These are phyloP conservation scores for Forsythia suspensa DNA, from an alignment of 257 asterid species.

Conservation along the genomic window DNA sequence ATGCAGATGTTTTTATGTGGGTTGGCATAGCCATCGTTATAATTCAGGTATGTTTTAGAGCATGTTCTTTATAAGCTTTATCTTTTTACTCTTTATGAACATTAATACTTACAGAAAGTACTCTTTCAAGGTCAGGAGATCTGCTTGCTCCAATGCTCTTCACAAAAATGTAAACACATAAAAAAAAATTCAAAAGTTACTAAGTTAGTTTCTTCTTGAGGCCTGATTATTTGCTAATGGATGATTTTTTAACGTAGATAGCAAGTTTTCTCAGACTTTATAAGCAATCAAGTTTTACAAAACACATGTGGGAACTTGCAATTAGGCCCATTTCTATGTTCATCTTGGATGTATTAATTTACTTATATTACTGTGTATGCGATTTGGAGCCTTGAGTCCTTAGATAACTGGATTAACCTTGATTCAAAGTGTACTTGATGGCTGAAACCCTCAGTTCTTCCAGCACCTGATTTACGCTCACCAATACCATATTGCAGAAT, in stretches of 20 bases:
- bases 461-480: neutral
- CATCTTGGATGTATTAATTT: neutral
- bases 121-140: neutral
- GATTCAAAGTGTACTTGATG: neutral
- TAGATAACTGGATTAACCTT: neutral
- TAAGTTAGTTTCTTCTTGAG: constrained; percentile 14
- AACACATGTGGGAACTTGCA: neutral
- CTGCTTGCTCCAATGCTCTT: constrained; percentile 5
- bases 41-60: constrained; percentile 65
- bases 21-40: constrained; percentile 58
- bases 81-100: neutral
- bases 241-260: neutral
- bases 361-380: neutral
- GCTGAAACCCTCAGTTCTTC: neutral
- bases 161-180: neutral
- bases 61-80: constrained; percentile 16
- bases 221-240: neutral
- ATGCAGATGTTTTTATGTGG: constrained; percentile 65
- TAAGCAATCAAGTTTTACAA: neutral
- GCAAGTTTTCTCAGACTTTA: neutral
- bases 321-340: neutral
- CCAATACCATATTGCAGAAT: neutral
- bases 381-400: neutral
- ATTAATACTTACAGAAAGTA: neutral
- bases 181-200: neutral